Evolutionary conservation across 192 early-diverging fungal species (phyloP).

Genomic region (Linnemannia elongata): DNA sequence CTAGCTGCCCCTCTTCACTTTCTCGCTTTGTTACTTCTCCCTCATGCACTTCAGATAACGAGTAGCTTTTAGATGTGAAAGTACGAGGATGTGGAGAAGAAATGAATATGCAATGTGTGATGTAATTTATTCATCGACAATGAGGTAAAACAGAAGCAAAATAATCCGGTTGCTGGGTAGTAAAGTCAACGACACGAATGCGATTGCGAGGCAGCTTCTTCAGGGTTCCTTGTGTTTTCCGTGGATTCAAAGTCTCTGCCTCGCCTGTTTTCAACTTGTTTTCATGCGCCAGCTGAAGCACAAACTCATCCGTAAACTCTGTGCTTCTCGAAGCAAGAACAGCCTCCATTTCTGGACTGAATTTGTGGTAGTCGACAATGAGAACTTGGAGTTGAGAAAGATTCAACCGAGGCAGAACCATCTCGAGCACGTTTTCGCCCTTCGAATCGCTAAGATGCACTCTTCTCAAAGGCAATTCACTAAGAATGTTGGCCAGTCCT

Average conservation of each 20-base stretch:
- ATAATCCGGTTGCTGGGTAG: not conserved
- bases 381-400: not conserved
- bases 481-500: too few species aligned
- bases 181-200: not conserved
- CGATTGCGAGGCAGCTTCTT: not conserved
- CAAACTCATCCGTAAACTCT: not conserved
- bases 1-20: too few species aligned
- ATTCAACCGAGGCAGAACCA: not conserved
- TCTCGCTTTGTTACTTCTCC: too few species aligned
- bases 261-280: not conserved
- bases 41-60: too few species aligned
- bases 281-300: not conserved
- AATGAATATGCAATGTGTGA: too few species aligned
- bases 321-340: not conserved
- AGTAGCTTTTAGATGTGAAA: too few species aligned
- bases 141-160: not conserved
- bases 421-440: too few species aligned
- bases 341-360: not conserved
- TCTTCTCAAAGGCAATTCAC: too few species aligned
- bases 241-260: not conserved
- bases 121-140: too few species aligned
- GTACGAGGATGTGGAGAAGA: too few species aligned
- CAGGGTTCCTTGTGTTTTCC: not conserved
- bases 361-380: not conserved
- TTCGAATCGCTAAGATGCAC: too few species aligned